phyloP scores from a whole-genome alignment of 257 asterid genomes.

The Solanum stenotomum region DNA sequence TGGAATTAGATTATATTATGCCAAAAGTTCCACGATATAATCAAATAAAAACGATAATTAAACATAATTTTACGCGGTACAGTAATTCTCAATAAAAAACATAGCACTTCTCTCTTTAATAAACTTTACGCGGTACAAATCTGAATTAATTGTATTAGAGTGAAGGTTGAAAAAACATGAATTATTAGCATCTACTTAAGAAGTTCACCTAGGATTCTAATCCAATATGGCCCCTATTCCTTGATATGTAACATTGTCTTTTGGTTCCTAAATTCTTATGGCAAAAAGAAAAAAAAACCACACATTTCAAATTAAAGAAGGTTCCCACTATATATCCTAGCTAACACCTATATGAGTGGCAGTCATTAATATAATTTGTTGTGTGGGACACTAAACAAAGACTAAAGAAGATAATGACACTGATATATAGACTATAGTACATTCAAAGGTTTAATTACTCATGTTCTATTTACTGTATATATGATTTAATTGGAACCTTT shows the following conservation, averaged over 20 bases:
- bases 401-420: slow-evolving; percentile 14
- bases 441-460: background rate
- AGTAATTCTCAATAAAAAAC: background rate
- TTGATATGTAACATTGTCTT: slow-evolving; percentile 1
- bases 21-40: background rate
- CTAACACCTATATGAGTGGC: slow-evolving; percentile 15
- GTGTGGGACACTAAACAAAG: slow-evolving; percentile 20
- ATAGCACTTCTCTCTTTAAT: background rate
- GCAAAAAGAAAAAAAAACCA: background rate
- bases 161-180: background rate
- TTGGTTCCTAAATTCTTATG: slow-evolving; percentile 3
- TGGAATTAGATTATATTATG: background rate
- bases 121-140: background rate
- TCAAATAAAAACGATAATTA: background rate
- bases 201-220: slow-evolving; percentile 33
- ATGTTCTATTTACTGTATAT: background rate
- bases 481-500: background rate
- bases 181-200: background rate
- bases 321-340: slow-evolving; percentile 31
- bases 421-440: background rate
- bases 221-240: background rate
- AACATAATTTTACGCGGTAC: too few relatives aligned
- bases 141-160: background rate
- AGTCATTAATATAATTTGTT: background rate
- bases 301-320: slow-evolving; percentile 12